Percentiles rank a stretch among this genome's conserved stretches.
Conservation (phyloP, 2,329 filamentous ascomycete genomes). For the Penicillium brasilianum region DNA sequence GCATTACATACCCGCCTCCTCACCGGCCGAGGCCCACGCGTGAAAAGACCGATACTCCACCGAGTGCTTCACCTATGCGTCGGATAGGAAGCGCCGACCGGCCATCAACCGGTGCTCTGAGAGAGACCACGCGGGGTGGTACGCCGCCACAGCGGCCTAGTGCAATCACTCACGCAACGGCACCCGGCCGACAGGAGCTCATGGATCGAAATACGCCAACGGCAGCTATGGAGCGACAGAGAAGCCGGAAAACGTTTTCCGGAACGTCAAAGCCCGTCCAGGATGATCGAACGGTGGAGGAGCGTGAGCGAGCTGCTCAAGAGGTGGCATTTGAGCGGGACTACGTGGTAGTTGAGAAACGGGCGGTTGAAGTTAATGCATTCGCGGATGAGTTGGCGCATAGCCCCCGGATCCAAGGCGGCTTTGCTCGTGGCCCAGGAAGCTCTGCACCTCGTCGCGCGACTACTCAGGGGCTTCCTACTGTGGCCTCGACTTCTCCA, state of each 20-base stretch:
- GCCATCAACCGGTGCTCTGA: slow-evolving; percentile 29
- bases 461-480: slow-evolving; percentile 75
- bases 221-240: slow-evolving; percentile 66
- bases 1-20: slow-evolving; percentile 27
- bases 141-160: slow-evolving; percentile 40
- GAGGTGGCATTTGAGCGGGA: slow-evolving; percentile 91
- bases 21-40: slow-evolving; percentile 47
- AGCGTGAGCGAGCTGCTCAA: slow-evolving; percentile 72
- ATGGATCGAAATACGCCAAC: slow-evolving; percentile 40
- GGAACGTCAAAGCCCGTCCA: slow-evolving; percentile 55
- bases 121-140: slow-evolving; percentile 34
- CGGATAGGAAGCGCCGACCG: slow-evolving; percentile 42
- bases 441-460: slow-evolving; percentile 73
- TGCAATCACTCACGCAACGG: slow-evolving; percentile 44
- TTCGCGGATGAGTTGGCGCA: slow-evolving; percentile 93
- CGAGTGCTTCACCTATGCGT: slow-evolving; percentile 37
- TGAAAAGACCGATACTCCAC: slow-evolving; percentile 36
- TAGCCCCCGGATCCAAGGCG: slow-evolving; percentile 68
- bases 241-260: slow-evolving; percentile 54
- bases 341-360: slow-evolving; percentile 95
- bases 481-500: slow-evolving; percentile 71
- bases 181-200: slow-evolving; percentile 48
- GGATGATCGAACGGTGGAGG: slow-evolving; percentile 43
- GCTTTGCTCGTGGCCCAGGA: slow-evolving; percentile 58
- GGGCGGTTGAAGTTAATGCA: slow-evolving; percentile 93